These are phyloP conservation scores for Eutrema yunnanense DNA, from an alignment of 345 rosid genomes.

Conservation along the genomic window DNA sequence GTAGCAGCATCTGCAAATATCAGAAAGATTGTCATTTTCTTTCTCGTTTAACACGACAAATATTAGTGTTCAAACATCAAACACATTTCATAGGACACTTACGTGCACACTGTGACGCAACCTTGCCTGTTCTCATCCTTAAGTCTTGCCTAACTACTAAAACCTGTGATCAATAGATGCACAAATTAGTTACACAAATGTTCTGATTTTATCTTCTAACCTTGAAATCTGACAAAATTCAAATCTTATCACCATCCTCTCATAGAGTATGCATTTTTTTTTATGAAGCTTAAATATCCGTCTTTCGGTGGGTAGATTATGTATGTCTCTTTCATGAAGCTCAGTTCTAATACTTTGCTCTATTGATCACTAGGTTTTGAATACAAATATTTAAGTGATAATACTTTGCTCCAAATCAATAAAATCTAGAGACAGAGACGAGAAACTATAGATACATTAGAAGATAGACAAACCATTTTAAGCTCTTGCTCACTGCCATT, in stretches of 20 bases:
- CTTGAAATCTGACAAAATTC: constrained; percentile 1
- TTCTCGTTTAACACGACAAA: neutral
- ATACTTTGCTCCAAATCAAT: neutral
- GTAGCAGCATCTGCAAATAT: constrained; percentile 75
- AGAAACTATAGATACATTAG: neutral
- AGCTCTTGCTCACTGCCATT: constrained; percentile 54
- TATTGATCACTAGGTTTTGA: neutral
- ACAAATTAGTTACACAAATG: neutral
- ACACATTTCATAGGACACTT: constrained; percentile 25
- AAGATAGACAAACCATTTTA: constrained; percentile 54
- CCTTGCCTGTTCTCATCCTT: constrained; percentile 84
- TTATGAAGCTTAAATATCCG: neutral
- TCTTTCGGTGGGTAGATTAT: neutral
- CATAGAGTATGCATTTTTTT: neutral
- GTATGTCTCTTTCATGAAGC: neutral
- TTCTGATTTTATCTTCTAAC: neutral
- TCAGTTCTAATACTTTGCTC: neutral
- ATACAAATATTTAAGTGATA: neutral
- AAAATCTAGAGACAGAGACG: neutral
- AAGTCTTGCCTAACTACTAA: constrained; percentile 88
- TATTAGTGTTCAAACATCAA: neutral
- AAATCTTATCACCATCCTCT: neutral
- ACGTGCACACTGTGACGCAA: constrained; percentile 92
- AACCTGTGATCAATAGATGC: constrained; percentile 48
- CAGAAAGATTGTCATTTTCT: neutral